Percentiles rank a stretch among this genome's conserved stretches.
Conservation (phyloP, 441 rosid genomes). For the Adansonia rubrostipa region DNA sequence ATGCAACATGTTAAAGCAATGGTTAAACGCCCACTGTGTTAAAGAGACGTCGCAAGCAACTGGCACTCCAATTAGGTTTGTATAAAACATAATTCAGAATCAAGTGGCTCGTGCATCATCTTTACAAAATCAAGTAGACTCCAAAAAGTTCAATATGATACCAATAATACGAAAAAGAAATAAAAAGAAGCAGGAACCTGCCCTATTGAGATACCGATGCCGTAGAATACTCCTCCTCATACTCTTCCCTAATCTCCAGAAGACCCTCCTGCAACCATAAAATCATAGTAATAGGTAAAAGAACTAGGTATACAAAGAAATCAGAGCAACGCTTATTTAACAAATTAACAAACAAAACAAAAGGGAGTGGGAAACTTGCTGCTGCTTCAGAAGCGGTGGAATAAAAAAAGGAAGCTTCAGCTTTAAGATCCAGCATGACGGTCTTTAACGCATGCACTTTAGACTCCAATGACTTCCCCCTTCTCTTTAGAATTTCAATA, state of each 20-base stretch:
- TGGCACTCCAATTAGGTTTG: background rate
- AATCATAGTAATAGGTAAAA: conserved; percentile 5
- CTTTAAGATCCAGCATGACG: conserved; percentile 67
- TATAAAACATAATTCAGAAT: background rate
- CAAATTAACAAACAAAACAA: background rate
- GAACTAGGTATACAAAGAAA: conserved; percentile 31
- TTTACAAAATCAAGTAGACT: background rate
- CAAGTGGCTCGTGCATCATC: background rate
- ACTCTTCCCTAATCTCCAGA: conserved; percentile 86
- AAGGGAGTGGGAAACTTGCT: conserved; percentile 42
- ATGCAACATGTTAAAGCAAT: background rate
- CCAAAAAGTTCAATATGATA: conserved; percentile 4
- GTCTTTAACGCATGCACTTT: conserved; percentile 66
- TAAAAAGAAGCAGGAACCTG: conserved; percentile 29
- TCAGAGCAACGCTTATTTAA: background rate
- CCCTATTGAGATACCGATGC: conserved; percentile 49
- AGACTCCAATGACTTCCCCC: conserved; percentile 67
- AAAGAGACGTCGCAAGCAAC: background rate
- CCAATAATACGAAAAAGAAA: background rate
- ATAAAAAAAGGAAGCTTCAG: conserved; percentile 76
- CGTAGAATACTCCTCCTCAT: conserved; percentile 50
- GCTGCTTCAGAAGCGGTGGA: conserved; percentile 77
- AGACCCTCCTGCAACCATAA: conserved; percentile 65
- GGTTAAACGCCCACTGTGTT: background rate
- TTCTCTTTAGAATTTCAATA: conserved; percentile 70